These are phyloP conservation scores for Trichoderma semiorbis DNA, from an alignment of 2,329 filamentous ascomycete species.

Conservation along the genomic window DNA sequence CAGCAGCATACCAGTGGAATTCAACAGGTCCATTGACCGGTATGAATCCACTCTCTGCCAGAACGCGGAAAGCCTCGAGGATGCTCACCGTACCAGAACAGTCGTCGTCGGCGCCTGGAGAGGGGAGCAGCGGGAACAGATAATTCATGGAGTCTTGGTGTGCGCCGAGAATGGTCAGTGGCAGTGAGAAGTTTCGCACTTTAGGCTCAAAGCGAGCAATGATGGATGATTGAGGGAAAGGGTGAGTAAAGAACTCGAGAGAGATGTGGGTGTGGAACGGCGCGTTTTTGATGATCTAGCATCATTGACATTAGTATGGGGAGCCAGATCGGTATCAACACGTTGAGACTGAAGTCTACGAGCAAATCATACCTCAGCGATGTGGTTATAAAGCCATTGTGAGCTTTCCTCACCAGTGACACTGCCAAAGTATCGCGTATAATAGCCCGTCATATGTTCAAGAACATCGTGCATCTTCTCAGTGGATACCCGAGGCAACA, in stretches of 20 bases:
- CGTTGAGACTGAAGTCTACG: slow-evolving; percentile 27
- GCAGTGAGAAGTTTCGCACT: slow-evolving; percentile 29
- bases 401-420: slow-evolving; percentile 14
- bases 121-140: slow-evolving; percentile 64
- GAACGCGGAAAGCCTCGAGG: slow-evolving; percentile 65
- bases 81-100: slow-evolving; percentile 71
- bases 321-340: slow-evolving; percentile 49
- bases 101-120: slow-evolving; percentile 72
- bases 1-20: slow-evolving; percentile 79
- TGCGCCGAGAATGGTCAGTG: slow-evolving; percentile 51
- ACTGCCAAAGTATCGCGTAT: slow-evolving; percentile 54
- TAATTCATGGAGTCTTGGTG: slow-evolving; percentile 75
- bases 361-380: slow-evolving; percentile 26
- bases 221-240: slow-evolving; percentile 68
- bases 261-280: slow-evolving; percentile 31
- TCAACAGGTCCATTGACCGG: slow-evolving; percentile 51
- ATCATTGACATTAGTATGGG: neutral
- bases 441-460: slow-evolving; percentile 57
- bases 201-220: slow-evolving; percentile 61
- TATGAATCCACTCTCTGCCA: slow-evolving; percentile 46
- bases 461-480: slow-evolving; percentile 63
- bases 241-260: slow-evolving; percentile 53
- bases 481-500: slow-evolving; percentile 58
- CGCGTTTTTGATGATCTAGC: slow-evolving; percentile 31
- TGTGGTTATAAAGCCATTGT: slow-evolving; percentile 13